phyloP scores from a whole-genome alignment of 805 yeast species.

The Nakazawaea laoshanensis region DNA sequence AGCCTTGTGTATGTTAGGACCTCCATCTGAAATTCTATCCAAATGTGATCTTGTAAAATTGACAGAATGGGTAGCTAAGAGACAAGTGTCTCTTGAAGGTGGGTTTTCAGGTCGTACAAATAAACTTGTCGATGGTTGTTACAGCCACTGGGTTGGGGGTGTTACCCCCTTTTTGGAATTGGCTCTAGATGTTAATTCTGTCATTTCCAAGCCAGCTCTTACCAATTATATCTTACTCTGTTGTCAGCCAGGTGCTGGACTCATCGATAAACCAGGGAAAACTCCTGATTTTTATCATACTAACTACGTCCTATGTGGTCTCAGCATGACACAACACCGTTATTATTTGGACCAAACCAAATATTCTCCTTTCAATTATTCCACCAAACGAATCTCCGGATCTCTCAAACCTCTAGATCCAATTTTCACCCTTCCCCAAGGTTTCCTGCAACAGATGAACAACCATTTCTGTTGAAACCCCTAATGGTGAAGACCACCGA shows the following conservation, averaged over 20 bases:
- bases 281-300: slow-evolving; percentile 85
- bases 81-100: slow-evolving; percentile 72
- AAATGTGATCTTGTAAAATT: slow-evolving; percentile 41
- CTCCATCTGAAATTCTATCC: slow-evolving; percentile 23
- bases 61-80: slow-evolving; percentile 56
- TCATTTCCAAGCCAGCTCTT: slow-evolving; percentile 47
- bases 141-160: slow-evolving; percentile 93
- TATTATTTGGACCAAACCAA: slow-evolving; percentile 18
- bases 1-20: slow-evolving; percentile 38
- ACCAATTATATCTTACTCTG: slow-evolving; percentile 64
- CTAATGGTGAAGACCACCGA: no score
- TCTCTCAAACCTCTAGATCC: slow-evolving; percentile 38
- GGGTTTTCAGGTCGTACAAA: slow-evolving; percentile 88
- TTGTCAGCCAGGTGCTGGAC: slow-evolving; percentile 63
- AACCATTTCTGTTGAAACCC: no score
- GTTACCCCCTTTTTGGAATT: slow-evolving; percentile 55
- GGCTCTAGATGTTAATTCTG: no score
- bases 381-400: slow-evolving; percentile 13
- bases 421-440: slow-evolving; percentile 48
- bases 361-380: slow-evolving; percentile 23
- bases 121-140: slow-evolving; percentile 93
- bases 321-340: slow-evolving; percentile 47
- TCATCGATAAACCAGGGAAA: slow-evolving; percentile 82
- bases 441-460: slow-evolving; percentile 21
- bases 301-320: slow-evolving; percentile 74